Evolutionary conservation across 2,329 filamentous ascomycete genomes (phyloP).

Genomic region (Lecanosticta acicola): DNA sequence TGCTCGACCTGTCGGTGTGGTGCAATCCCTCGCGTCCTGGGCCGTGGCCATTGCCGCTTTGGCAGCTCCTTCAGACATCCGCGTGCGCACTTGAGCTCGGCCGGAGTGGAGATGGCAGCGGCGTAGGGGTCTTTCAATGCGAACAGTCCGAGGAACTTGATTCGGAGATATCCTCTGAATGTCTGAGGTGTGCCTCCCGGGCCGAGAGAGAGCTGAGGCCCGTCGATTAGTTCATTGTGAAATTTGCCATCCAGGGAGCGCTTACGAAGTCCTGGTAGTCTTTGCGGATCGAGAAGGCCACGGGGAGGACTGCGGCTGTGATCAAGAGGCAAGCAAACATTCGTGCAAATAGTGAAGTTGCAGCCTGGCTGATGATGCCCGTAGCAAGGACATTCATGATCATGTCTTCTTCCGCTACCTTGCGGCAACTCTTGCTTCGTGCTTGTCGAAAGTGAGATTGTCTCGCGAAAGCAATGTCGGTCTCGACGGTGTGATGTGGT

Average conservation of each 20-base stretch:
- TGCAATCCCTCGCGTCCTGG: slow-evolving; percentile 67
- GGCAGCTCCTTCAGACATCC: slow-evolving; percentile 61
- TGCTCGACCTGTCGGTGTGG: slow-evolving; percentile 76
- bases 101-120: slow-evolving; percentile 52
- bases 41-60: slow-evolving; percentile 58
- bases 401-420: too few relatives aligned
- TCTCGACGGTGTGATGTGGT: too few relatives aligned
- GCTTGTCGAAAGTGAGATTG: too few relatives aligned
- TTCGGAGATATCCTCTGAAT: slow-evolving; percentile 63
- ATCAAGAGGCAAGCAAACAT: neutral
- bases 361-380: too few relatives aligned
- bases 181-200: slow-evolving; percentile 76
- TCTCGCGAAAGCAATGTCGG: too few relatives aligned
- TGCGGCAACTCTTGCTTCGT: too few relatives aligned
- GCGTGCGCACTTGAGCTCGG: slow-evolving; percentile 46
- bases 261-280: slow-evolving; percentile 9
- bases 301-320: neutral
- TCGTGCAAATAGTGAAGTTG: neutral
- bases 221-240: neutral
- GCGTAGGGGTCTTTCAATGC: slow-evolving; percentile 64
- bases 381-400: too few relatives aligned
- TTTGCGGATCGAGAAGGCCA: slow-evolving; percentile 1
- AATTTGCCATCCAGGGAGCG: neutral
- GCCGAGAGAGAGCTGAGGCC: slow-evolving; percentile 51
- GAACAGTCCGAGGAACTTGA: slow-evolving; percentile 68